Conservation (phyloP, 306 rosid species). For the Herpetospermum pedunculosum region DNA sequence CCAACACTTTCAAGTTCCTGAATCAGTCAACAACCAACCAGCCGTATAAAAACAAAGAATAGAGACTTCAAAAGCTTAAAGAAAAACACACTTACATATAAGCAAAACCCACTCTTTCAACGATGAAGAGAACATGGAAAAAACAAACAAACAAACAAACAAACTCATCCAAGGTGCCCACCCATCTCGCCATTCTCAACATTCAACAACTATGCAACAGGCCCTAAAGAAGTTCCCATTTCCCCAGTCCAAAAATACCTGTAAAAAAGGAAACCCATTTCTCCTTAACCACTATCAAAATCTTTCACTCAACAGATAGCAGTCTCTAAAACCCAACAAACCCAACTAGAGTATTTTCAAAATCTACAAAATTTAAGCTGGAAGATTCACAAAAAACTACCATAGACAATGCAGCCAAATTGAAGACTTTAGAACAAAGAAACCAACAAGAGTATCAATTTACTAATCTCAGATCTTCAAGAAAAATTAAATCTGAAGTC, state of each 20-base stretch:
- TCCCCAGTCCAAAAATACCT: not conserved
- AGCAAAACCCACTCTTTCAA: not conserved
- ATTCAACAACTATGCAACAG: not conserved
- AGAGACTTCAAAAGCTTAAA: not conserved
- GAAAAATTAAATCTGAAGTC: not conserved
- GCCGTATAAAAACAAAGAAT: not conserved
- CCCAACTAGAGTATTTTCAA: too few species aligned
- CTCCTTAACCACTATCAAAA: not conserved
- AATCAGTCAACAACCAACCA: constrained; percentile 9
- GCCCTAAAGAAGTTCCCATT: not conserved
- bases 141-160: too few species aligned
- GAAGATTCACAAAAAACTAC: not conserved
- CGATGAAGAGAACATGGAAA: not conserved
- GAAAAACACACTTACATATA: not conserved
- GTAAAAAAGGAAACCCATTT: too few species aligned
- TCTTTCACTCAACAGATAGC: not conserved
- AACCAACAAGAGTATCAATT: not conserved
- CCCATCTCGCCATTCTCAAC: not conserved
- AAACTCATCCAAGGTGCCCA: not conserved
- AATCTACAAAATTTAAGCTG: not conserved
- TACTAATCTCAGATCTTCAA: not conserved
- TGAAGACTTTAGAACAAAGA: not conserved
- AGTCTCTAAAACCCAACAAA: not conserved
- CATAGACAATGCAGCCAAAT: not conserved
- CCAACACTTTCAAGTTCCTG: constrained; percentile 83